These are phyloP conservation scores for Boletus semigastroideus DNA, from an alignment of 1,284 basidiomycete species.

Conservation along the genomic window DNA sequence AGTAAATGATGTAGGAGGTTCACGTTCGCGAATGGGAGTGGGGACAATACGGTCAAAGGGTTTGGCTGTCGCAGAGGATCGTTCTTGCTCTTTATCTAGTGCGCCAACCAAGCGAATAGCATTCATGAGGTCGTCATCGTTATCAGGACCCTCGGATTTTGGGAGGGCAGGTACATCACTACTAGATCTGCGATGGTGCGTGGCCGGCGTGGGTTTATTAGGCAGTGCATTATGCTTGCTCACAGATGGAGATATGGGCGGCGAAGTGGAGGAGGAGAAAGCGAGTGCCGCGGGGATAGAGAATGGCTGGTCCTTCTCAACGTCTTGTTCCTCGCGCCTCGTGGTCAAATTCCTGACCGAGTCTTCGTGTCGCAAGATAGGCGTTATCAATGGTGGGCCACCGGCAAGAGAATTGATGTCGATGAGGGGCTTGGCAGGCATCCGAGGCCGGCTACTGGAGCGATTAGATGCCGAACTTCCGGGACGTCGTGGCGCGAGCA, in stretches of 20 bases:
- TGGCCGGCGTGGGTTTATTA: conserved; percentile 1
- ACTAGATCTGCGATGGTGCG: conserved; percentile 18
- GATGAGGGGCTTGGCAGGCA: conserved; percentile 47
- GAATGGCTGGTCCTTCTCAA: conserved; percentile 32
- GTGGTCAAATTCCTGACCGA: conserved; percentile 21
- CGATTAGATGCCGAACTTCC: conserved; percentile 42
- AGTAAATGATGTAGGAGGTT: conserved; percentile 61
- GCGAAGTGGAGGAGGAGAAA: conserved; percentile 21
- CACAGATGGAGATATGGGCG: conserved; percentile 17
- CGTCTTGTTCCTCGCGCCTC: conserved; percentile 19
- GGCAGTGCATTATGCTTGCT: conserved; percentile 6
- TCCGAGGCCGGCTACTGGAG: conserved; percentile 31
- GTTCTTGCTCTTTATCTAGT: conserved; percentile 25
- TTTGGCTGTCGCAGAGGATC: conserved; percentile 1
- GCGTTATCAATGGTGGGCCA: conserved; percentile 29
- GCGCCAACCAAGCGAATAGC: conserved; percentile 32
- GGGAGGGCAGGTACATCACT: conserved; percentile 12
- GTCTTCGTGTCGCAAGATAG: conserved; percentile 30
- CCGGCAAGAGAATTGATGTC: conserved; percentile 42
- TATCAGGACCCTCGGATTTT: conserved; percentile 12
- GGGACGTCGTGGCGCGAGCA: conserved; percentile 43
- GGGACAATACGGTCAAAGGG: conserved; percentile 48
- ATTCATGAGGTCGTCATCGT: conserved; percentile 33
- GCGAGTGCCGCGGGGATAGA: conserved; percentile 30
- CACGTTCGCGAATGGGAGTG: conserved; percentile 61